Evolutionary conservation across 768 basidiomycete genomes (phyloP), one percentile per base, ranked within the genome.

Genomic region (Rhizopogon vesiculosus): DNA sequence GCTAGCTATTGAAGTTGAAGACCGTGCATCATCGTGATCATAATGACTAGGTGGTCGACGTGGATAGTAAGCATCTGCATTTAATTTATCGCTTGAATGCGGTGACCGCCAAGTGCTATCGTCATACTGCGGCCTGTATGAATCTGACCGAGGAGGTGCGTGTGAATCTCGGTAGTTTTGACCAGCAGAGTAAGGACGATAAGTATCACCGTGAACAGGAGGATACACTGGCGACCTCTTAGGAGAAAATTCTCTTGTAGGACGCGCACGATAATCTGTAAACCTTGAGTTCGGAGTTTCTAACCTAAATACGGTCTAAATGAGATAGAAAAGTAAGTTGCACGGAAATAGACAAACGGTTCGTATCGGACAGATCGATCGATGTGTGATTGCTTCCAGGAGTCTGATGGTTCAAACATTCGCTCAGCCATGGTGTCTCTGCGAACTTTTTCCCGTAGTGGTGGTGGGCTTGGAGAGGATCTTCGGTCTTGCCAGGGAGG

Each of bases 381-480:
- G 48, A 62, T 62, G 61, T 82, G 82, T 8, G 71, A 69, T 59
- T 85, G 80, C 64, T 84, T 87, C 88, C 89, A 89, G 33, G 74
- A 70, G 18, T 86, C 84, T 35, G 85, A 86, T 33, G 88, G 86
- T 64, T 90, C 89, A 63, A 89, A 84, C 75, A 84, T 81, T 59
- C 85, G 76, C 56, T 79, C 72, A 12, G 76, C 72, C 45, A 74
- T 68, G 55, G 66, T 68, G 55, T 77, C 76, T 51, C 74, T 71
- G 55, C 68, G 66, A 44, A 41, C 62, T 59, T 69, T 68, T 51
- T 66, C 64, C 69, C 66, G 65, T 52, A 66, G 56, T 38, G 59
- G 62, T 56, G 74, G 68, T 56, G 69, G 68, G n/a, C 67, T 73
- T 22, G 73, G 62, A 42, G 71, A 67, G 57, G 77, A 72, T 59